Conservation (phyloP, 2,329 filamentous ascomycete genomes). For the Cladophialophora exuberans region DNA sequence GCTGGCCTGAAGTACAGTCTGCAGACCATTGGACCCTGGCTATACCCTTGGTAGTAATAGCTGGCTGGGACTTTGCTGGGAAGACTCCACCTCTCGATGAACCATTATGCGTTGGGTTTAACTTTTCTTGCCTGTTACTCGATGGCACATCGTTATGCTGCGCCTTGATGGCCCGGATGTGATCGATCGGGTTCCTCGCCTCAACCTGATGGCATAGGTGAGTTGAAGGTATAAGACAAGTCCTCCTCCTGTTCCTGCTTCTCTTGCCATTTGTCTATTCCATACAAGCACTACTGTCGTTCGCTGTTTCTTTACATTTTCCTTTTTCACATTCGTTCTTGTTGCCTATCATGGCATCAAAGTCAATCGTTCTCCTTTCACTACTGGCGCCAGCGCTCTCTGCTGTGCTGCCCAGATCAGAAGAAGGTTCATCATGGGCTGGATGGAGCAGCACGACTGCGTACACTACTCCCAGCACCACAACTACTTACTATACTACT, state of each 20-base stretch:
- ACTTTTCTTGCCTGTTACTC: neutral
- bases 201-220: neutral
- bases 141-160: constrained; percentile 9
- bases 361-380: constrained; percentile 27
- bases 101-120: neutral
- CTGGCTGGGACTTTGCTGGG: neutral
- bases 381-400: constrained; percentile 23
- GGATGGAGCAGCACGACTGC: constrained; percentile 4
- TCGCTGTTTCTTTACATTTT: constrained; percentile 8
- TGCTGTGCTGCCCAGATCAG: constrained; percentile 17
- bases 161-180: constrained; percentile 9
- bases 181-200: neutral
- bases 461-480: constrained; percentile 10
- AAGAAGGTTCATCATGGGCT: neutral
- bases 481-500: neutral
- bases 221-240: constrained; percentile 10
- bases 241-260: neutral
- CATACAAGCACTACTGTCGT: constrained; percentile 8
- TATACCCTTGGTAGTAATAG: neutral
- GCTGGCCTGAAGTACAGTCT: neutral
- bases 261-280: constrained; percentile 1
- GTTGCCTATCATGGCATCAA: constrained; percentile 18
- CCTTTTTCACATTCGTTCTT: constrained; percentile 20
- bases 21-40: neutral
- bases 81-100: neutral